Conservation (phyloP, 768 basidiomycete genomes). For the Coprinopsis cinerea region DNA sequence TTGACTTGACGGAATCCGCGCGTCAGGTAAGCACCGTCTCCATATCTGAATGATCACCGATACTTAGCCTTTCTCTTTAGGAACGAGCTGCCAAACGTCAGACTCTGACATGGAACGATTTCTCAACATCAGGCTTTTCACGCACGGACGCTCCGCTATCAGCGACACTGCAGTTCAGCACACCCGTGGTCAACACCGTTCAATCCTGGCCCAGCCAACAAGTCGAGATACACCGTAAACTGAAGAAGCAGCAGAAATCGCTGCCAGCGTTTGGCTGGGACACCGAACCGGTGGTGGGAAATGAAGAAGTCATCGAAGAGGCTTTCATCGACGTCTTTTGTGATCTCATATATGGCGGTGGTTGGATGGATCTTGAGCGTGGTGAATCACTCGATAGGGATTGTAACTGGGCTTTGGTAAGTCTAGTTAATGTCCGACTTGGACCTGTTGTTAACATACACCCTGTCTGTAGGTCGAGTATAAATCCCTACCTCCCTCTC, state of each 20-base stretch:
- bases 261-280: conserved; percentile 92
- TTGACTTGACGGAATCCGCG: conserved; percentile 89
- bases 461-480: conserved; percentile 63
- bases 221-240: conserved; percentile 66
- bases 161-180: conserved; percentile 77
- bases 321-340: conserved; percentile 85
- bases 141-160: conserved; percentile 71
- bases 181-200: conserved; percentile 42
- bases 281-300: conserved; percentile 73
- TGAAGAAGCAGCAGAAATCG: conserved; percentile 79
- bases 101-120: conserved; percentile 89
- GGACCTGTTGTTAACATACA: not conserved
- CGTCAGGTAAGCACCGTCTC: conserved; percentile 39
- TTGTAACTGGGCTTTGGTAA: conserved; percentile 89
- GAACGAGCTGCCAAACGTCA: conserved; percentile 66
- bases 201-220: conserved; percentile 70
- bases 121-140: conserved; percentile 77
- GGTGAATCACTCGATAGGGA: conserved; percentile 75
- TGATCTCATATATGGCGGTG: conserved; percentile 73
- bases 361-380: conserved; percentile 77
- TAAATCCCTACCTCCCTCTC: conserved; percentile 59
- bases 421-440: conserved; percentile 19
- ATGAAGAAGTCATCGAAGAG: conserved; percentile 83
- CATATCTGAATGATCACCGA: conserved; percentile 3
- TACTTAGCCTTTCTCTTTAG: conserved; percentile 27